phyloP scores from a whole-genome alignment of 1,139 yeast species.

The Chernovozyma aurita region DNA sequence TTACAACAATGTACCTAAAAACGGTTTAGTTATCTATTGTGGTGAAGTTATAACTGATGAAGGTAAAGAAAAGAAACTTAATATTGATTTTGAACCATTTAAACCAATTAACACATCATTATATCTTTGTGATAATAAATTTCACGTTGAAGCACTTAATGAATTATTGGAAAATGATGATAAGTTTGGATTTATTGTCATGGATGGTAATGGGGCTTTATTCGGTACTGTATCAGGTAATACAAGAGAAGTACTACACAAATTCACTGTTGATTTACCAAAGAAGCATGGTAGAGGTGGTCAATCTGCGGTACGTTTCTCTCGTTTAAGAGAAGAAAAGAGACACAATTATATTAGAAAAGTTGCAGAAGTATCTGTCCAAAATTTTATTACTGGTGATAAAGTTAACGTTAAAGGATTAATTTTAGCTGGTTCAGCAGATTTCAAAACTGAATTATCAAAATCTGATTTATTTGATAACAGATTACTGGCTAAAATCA shows the following conservation, averaged over 20 bases:
- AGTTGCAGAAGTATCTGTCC: slow-evolving; percentile 97
- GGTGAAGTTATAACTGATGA: slow-evolving; percentile 97
- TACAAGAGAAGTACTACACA: slow-evolving; percentile 92
- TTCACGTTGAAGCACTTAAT: slow-evolving; percentile 94
- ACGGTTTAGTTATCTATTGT: slow-evolving; percentile 93
- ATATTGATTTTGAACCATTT: slow-evolving; percentile 94
- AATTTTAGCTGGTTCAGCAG: slow-evolving; percentile 97
- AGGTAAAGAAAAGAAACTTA: slow-evolving; percentile 94
- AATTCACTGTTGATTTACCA: slow-evolving; percentile 95
- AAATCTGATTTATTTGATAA: slow-evolving; percentile 90
- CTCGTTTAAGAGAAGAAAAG: slow-evolving; percentile 97
- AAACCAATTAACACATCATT: slow-evolving; percentile 96
- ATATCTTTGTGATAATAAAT: slow-evolving; percentile 94
- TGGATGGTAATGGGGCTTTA: slow-evolving; percentile 98
- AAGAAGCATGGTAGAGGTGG: slow-evolving; percentile 99
- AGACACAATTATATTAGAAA: slow-evolving; percentile 97
- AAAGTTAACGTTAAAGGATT: slow-evolving; percentile 92
- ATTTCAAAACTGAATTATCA: slow-evolving; percentile 90
- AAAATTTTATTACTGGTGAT: slow-evolving; percentile 87
- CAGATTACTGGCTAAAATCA: slow-evolving; percentile 81
- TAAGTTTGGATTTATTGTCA: slow-evolving; percentile 91
- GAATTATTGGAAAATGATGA: slow-evolving; percentile 94
- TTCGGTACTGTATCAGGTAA: slow-evolving; percentile 97
- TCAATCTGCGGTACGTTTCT: slow-evolving; percentile 98
- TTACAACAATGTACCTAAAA: slow-evolving; percentile 84